A percentile compares a stretch with the other conserved stretches of the same genome.
phyloP scores from a whole-genome alignment of 495 filamentous ascomycete species.

The Aspergillus olivimuriae region DNA sequence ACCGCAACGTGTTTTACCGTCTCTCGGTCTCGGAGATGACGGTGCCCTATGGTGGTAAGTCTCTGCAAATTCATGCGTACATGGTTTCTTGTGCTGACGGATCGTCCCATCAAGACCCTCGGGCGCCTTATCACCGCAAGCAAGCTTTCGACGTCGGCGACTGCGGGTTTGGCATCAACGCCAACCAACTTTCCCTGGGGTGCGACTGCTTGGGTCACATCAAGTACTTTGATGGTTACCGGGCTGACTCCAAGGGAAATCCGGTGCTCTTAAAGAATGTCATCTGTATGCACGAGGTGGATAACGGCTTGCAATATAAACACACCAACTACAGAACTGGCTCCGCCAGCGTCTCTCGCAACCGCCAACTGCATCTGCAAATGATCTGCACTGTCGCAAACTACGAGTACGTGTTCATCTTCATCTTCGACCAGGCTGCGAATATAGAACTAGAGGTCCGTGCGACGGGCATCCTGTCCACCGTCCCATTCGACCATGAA shows the following conservation, averaged over 20 bases:
- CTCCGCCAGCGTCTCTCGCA: slow-evolving; percentile 52
- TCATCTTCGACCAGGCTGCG: slow-evolving; percentile 79
- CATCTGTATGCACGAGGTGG: slow-evolving; percentile 64
- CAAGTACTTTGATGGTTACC: slow-evolving; percentile 55
- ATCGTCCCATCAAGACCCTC: slow-evolving; percentile 48
- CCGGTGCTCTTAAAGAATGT: slow-evolving; percentile 51
- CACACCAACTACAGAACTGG: slow-evolving; percentile 62
- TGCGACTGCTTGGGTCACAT: slow-evolving; percentile 66
- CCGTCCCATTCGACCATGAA: slow-evolving; percentile 64
- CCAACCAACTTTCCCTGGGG: slow-evolving; percentile 61
- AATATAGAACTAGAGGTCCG: slow-evolving; percentile 75
- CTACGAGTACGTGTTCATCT: slow-evolving; percentile 82
- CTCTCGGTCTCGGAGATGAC: slow-evolving; percentile 71
- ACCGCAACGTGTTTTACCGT: slow-evolving; percentile 61
- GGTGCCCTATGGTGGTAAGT: slow-evolving; percentile 48
- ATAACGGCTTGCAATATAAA: slow-evolving; percentile 59
- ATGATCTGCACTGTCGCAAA: slow-evolving; percentile 75
- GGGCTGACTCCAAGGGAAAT: slow-evolving; percentile 50
- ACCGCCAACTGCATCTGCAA: slow-evolving; percentile 59
- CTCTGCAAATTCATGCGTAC: background rate
- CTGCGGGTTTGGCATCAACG: slow-evolving; percentile 56
- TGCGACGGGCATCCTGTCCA: slow-evolving; percentile 82
- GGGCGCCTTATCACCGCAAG: slow-evolving; percentile 61
- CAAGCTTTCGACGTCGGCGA: slow-evolving; percentile 68
- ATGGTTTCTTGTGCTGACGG: background rate